Evolutionary conservation across 2,329 filamentous ascomycete species (phyloP).

Genomic region (Talaromyces verruculosus): DNA sequence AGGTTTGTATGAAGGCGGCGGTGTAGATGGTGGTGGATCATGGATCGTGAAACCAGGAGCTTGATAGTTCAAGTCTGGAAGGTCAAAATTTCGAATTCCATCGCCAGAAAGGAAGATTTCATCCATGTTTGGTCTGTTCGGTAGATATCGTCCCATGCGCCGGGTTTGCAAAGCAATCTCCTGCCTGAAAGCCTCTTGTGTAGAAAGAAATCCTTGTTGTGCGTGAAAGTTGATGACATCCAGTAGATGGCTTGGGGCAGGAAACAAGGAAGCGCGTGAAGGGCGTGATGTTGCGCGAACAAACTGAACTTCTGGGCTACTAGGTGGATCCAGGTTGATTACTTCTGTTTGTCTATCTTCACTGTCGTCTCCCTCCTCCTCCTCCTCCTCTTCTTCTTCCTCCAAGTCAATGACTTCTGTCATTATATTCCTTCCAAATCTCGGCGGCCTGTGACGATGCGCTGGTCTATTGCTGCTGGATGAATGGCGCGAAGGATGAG

Average conservation of each 20-base stretch:
- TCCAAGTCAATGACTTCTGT: constrained; percentile 39
- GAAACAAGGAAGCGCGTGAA: constrained; percentile 15
- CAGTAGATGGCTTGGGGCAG: constrained; percentile 22
- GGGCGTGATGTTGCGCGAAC: constrained; percentile 35
- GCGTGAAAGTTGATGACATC: constrained; percentile 15
- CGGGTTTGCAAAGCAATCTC: constrained; percentile 28
- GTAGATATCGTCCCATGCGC: constrained; percentile 5
- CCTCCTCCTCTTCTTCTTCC: constrained; percentile 3
- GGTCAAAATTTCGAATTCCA: constrained; percentile 16
- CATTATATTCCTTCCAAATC: constrained; percentile 41
- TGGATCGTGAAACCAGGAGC: constrained; percentile 44
- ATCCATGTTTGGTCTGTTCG: constrained; percentile 10
- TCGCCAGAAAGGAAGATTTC: constrained; percentile 11
- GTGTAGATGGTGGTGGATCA: constrained; percentile 25
- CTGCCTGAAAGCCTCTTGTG: constrained; percentile 24
- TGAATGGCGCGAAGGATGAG: constrained; percentile 22
- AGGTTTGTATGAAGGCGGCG: constrained; percentile 53
- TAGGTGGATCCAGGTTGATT: constrained; percentile 25
- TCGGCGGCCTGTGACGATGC: constrained; percentile 30
- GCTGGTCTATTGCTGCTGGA: constrained; percentile 19
- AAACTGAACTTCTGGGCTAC: constrained; percentile 54
- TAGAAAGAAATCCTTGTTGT: constrained; percentile 9
- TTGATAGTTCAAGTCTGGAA: constrained; percentile 18
- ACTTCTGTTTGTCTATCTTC: not conserved
- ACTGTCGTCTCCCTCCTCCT: not conserved